Evolutionary conservation across 2,329 filamentous ascomycete species (phyloP), one percentile per base, ranked within the genome.

Genomic region (Hyphodiscus sp.): DNA sequence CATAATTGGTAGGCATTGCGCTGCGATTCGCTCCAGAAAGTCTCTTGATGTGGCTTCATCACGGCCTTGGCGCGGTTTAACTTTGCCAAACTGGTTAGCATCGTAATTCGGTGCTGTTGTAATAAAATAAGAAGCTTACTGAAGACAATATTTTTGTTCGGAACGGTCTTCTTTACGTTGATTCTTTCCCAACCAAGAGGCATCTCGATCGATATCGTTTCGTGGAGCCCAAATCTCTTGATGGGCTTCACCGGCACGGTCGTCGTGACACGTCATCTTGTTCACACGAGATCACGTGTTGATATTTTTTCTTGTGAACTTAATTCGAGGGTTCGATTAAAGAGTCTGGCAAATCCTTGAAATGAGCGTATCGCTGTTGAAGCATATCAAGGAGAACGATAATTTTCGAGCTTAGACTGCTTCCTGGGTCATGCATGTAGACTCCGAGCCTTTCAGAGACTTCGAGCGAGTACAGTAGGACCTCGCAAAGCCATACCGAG

Each of bases 81-180:
- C 23, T 26, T 4, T 26, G 23, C 8, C 23, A 26, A 26, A 26
- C 3, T 26, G 23, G 8, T 26, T 26, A 26, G 23, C 8, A 26
- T 26, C 23, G 23, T 26, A 26, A 26, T 26, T 26, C 23, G 3
- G 23, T 26, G 23, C 8, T 4, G 3, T 26, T 26, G 8, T 26
- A 26, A 26, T 26, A 8, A 26, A 8, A 26, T 26, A 8, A 26
- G 23, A 26, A 26, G 23, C 23, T 8, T 26, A 26, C 23, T 92
- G 74, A 95, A 95, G 67, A 89, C 82, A 61, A 95, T 89, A 56
- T 83, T 80, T 20, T 82, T 76, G 63, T 94, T 95, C 8, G 89
- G 89, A 54, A 87, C 85, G 51, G 85, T 82, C 45, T 77, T 80
- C 65, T 80, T 86, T 61, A 83, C 84, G 65, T 95, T 95, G 49